Evolutionary conservation across 441 rosid genomes (phyloP).

Genomic region (Jatropha multifida): DNA sequence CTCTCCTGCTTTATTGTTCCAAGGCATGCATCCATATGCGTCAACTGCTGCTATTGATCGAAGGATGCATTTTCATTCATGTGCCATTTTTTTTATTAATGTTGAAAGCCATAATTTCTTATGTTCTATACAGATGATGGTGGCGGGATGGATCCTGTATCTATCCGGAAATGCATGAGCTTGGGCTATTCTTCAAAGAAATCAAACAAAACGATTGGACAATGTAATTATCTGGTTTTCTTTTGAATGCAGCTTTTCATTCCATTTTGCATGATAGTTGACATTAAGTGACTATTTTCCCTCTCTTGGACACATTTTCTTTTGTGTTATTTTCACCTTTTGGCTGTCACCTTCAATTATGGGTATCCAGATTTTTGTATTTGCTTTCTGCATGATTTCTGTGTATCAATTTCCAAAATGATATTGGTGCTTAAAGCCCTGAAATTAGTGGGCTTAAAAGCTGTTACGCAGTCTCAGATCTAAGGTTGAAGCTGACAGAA

Average conservation of each 20-base stretch:
- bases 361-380: background rate
- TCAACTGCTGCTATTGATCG: slow-evolving; percentile 9
- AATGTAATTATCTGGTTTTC: slow-evolving; percentile 50
- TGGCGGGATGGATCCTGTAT: slow-evolving; percentile 88
- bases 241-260: slow-evolving; percentile 12
- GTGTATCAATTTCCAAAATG: background rate
- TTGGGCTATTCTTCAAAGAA: slow-evolving; percentile 96
- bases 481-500: background rate
- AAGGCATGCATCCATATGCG: slow-evolving; percentile 40
- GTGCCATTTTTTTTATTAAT: background rate
- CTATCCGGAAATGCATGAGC: slow-evolving; percentile 91
- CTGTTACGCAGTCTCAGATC: background rate
- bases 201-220: slow-evolving; percentile 88
- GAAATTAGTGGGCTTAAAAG: background rate
- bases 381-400: background rate
- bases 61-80: slow-evolving; percentile 1
- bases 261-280: slow-evolving; percentile 11
- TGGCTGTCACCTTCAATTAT: background rate
- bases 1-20: slow-evolving; percentile 84
- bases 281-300: background rate
- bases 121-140: slow-evolving; percentile 71
- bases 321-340: background rate
- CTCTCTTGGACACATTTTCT: background rate
- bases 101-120: slow-evolving; percentile 14
- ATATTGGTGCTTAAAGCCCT: background rate